A percentile compares a stretch with the other conserved stretches of the same genome.
These are phyloP conservation scores for Dictyophora rubrovolvata DNA, from an alignment of 768 basidiomycete species.

Conservation along the genomic window DNA sequence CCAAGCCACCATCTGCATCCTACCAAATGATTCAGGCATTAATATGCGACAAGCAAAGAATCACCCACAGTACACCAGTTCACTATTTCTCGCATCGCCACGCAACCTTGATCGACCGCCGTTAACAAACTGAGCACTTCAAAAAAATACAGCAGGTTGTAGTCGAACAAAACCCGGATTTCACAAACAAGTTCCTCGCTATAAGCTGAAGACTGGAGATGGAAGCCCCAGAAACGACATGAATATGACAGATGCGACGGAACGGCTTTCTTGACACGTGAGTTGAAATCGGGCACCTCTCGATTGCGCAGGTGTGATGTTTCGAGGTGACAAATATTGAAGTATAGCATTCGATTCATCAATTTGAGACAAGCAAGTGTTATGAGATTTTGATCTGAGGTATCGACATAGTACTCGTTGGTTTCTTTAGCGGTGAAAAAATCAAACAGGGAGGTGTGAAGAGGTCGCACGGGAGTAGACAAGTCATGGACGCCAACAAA, in stretches of 20 bases:
- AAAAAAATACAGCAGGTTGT: conserved; percentile 28
- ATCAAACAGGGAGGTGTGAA: conserved; percentile 22
- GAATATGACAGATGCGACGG: conserved; percentile 25
- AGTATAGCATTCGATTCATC: conserved; percentile 22
- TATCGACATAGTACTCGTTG: conserved; percentile 8
- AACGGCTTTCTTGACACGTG: conserved; percentile 18
- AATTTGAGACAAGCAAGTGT: conserved; percentile 16
- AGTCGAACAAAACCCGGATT: conserved; percentile 15
- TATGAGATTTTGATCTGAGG: conserved; percentile 15
- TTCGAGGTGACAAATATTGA: conserved; percentile 26
- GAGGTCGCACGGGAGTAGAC: conserved; percentile 12
- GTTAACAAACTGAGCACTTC: conserved; percentile 26
- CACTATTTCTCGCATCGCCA: conserved; percentile 10
- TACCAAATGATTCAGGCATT: background rate
- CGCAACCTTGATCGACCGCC: conserved; percentile 11
- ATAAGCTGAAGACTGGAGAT: conserved; percentile 13
- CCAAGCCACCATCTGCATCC: background rate
- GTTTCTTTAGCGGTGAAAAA: conserved; percentile 13
- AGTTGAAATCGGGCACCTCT: conserved; percentile 15
- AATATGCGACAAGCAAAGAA: background rate
- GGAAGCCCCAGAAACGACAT: conserved; percentile 26
- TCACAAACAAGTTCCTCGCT: conserved; percentile 9
- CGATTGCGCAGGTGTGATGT: conserved; percentile 22
- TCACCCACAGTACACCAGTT: background rate
- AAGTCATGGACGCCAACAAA: conserved; percentile 14